phyloP scores from a whole-genome alignment of 345 rosid genomes.

The Iberis pinnata region DNA sequence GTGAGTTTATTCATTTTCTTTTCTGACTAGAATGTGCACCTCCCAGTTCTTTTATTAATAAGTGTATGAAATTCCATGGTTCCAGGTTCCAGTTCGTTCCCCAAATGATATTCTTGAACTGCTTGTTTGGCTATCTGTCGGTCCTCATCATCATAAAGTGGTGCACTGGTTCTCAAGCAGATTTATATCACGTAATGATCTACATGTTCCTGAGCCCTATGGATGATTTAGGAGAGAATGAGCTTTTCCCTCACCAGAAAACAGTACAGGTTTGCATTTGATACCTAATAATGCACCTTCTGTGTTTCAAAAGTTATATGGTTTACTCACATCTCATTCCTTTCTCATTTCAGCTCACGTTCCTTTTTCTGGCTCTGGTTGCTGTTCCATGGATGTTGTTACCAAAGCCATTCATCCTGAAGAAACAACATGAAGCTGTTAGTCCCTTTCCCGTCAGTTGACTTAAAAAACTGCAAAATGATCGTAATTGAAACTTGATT shows the following conservation, averaged over 20 bases:
- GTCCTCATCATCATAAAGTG: constrained; percentile 78
- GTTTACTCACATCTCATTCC: background rate
- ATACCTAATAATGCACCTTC: background rate
- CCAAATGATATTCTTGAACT: constrained; percentile 82
- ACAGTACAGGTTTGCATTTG: constrained; percentile 54
- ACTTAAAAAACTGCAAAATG: background rate
- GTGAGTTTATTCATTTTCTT: constrained; percentile 31
- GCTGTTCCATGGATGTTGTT: constrained; percentile 96
- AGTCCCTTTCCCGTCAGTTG: constrained; percentile 15
- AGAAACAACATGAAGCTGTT: constrained; percentile 76
- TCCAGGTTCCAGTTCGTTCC: constrained; percentile 95
- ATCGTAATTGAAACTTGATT: background rate
- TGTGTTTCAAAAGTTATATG: background rate
- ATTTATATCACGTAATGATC: constrained; percentile 81
- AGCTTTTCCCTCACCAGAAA: constrained; percentile 74
- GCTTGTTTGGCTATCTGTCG: constrained; percentile 88
- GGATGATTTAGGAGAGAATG: constrained; percentile 84
- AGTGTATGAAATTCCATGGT: constrained; percentile 19
- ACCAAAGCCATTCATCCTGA: constrained; percentile 90
- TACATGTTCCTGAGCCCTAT: constrained; percentile 98
- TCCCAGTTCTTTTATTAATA: background rate
- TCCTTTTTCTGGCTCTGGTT: constrained; percentile 73
- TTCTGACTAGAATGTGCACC: background rate
- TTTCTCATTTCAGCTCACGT: constrained; percentile 47
- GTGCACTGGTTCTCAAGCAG: constrained; percentile 90